Evolutionary conservation across 768 basidiomycete genomes (phyloP).

Genomic region (Phallus indusiatus): DNA sequence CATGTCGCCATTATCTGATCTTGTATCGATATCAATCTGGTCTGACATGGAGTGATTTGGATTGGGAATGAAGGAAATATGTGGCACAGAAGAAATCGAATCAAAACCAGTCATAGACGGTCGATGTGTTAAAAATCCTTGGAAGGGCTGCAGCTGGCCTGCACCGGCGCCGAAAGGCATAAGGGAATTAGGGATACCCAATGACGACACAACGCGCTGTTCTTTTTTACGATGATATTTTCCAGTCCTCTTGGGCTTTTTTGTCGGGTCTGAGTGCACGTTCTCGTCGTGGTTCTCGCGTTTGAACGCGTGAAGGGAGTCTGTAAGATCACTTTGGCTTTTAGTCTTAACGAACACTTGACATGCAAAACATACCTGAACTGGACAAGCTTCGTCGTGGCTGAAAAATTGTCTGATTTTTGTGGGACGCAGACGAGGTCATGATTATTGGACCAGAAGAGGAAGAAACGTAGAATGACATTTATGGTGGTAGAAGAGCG

Average conservation of each 20-base stretch:
- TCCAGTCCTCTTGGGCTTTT: background rate
- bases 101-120: background rate
- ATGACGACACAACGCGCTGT: background rate
- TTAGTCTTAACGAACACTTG: background rate
- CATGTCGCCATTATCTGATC: background rate
- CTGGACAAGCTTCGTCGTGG: background rate
- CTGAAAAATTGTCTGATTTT: background rate
- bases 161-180: background rate
- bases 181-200: background rate
- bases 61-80: background rate
- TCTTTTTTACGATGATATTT: conserved; percentile 5
- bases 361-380: background rate
- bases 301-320: background rate
- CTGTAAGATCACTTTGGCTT: background rate
- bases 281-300: background rate
- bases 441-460: background rate
- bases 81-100: background rate
- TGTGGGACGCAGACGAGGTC: background rate
- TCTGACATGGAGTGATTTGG: background rate
- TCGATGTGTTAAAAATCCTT: background rate
- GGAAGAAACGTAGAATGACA: background rate
- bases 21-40: background rate
- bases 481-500: background rate
- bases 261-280: background rate
- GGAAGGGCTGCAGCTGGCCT: background rate